These are phyloP conservation scores for Tylopilus balloui DNA, from an alignment of 768 basidiomycete genomes.

Conservation along the genomic window DNA sequence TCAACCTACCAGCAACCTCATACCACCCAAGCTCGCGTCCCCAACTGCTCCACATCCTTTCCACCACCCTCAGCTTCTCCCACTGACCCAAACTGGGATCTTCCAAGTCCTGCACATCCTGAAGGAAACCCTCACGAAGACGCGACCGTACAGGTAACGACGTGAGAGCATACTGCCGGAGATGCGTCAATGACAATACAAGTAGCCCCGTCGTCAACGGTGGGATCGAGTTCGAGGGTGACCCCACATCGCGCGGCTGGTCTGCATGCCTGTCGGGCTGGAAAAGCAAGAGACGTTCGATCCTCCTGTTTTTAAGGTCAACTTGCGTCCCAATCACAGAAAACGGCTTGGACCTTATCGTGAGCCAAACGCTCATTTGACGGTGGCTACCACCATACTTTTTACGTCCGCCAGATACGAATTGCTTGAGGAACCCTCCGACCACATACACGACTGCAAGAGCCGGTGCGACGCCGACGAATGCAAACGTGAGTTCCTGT, in stretches of 20 bases:
- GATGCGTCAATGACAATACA: conserved; percentile 61
- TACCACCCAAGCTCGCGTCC: conserved; percentile 63
- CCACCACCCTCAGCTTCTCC: conserved; percentile 74
- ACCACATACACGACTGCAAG: conserved; percentile 72
- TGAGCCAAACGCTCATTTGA: conserved; percentile 59
- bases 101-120: conserved; percentile 81
- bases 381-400: conserved; percentile 55
- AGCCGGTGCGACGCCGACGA: conserved; percentile 92
- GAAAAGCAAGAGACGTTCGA: conserved; percentile 63
- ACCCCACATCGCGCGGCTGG: neutral
- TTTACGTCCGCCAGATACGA: conserved; percentile 50
- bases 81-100: conserved; percentile 60
- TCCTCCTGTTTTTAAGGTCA: conserved; percentile 40
- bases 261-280: conserved; percentile 33
- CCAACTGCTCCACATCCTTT: conserved; percentile 91
- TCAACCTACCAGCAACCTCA: conserved; percentile 16
- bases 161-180: conserved; percentile 60
- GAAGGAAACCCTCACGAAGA: conserved; percentile 74
- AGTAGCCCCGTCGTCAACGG: conserved; percentile 70
- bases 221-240: conserved; percentile 25
- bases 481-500: conserved; percentile 93
- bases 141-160: conserved; percentile 55
- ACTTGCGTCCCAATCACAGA: neutral
- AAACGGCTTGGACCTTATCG: conserved; percentile 52
- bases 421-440: conserved; percentile 46